Percentiles rank a stretch among this genome's conserved stretches.
phyloP scores from a whole-genome alignment of 2,329 filamentous ascomycete species.

The Pestalotiopsis sp. region DNA sequence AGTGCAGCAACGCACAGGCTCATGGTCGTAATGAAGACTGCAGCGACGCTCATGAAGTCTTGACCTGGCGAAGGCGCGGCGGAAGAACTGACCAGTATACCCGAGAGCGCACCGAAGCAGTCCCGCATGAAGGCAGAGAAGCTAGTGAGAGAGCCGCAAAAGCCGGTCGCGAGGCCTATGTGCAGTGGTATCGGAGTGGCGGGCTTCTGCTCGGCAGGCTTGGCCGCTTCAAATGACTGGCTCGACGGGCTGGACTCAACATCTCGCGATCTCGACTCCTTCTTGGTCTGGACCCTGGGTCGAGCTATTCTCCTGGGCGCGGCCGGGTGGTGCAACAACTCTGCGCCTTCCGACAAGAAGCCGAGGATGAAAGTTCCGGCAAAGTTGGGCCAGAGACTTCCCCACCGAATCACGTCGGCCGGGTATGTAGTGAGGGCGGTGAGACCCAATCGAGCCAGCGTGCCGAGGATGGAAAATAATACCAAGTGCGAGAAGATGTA shows the following conservation, averaged over 20 bases:
- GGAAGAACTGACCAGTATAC: background rate
- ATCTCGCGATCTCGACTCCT: background rate
- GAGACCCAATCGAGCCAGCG: constrained; percentile 7
- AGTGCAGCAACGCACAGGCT: constrained; percentile 59
- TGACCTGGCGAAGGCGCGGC: background rate
- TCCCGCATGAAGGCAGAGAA: constrained; percentile 7
- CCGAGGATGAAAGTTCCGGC: constrained; percentile 8
- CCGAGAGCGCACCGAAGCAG: background rate
- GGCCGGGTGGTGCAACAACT: background rate
- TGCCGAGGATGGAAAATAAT: constrained; percentile 10
- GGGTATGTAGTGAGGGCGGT: constrained; percentile 2
- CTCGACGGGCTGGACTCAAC: background rate
- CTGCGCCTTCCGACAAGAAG: constrained; percentile 1
- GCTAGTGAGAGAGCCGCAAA: background rate
- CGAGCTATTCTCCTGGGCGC: background rate
- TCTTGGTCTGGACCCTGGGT: background rate
- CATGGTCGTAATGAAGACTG: constrained; percentile 61
- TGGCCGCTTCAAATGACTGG: background rate
- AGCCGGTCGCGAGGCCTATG: background rate
- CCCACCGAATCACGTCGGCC: background rate
- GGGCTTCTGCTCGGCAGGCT: background rate
- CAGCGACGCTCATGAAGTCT: constrained; percentile 64
- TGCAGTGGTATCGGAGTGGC: background rate
- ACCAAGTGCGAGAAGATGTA: constrained; percentile 4
- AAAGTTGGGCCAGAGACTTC: constrained; percentile 10